These are phyloP conservation scores for Mortierella hygrophila DNA, from an alignment of 192 early-diverging fungal genomes.

Conservation along the genomic window DNA sequence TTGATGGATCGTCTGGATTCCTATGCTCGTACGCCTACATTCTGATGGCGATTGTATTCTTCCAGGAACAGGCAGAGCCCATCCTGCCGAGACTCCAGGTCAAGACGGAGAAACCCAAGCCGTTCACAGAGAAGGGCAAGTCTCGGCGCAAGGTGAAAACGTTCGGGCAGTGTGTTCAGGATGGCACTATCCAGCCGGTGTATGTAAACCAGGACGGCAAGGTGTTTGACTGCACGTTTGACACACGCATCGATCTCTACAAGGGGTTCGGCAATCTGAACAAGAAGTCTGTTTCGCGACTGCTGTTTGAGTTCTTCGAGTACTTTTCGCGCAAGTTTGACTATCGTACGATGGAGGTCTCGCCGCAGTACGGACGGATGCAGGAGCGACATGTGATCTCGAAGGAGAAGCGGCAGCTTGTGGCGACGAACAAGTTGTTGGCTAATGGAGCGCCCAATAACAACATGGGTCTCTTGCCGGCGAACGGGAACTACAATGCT, in stretches of 20 bases:
- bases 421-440: neutral
- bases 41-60: conserved; percentile 47
- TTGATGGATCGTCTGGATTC: conserved; percentile 25
- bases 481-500: neutral
- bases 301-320: conserved; percentile 48
- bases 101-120: neutral
- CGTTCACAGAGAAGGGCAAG: conserved; percentile 1
- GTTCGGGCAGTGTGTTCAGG: neutral
- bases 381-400: conserved; percentile 18
- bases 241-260: conserved; percentile 20
- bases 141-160: neutral
- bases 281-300: conserved; percentile 27
- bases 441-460: neutral
- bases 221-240: conserved; percentile 30
- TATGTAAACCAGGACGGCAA: conserved; percentile 24
- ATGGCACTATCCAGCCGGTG: neutral
- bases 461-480: neutral
- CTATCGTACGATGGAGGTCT: conserved; percentile 49
- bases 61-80: conserved; percentile 21
- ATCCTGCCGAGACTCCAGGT: conserved; percentile 48
- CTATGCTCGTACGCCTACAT: conserved; percentile 50
- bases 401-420: conserved; percentile 3
- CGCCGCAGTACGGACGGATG: neutral
- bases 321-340: conserved; percentile 38
- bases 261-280: conserved; percentile 15